Evolutionary conservation across 2,329 filamentous ascomycete genomes (phyloP).

Genomic region (Leptosphaerulina australis): DNA sequence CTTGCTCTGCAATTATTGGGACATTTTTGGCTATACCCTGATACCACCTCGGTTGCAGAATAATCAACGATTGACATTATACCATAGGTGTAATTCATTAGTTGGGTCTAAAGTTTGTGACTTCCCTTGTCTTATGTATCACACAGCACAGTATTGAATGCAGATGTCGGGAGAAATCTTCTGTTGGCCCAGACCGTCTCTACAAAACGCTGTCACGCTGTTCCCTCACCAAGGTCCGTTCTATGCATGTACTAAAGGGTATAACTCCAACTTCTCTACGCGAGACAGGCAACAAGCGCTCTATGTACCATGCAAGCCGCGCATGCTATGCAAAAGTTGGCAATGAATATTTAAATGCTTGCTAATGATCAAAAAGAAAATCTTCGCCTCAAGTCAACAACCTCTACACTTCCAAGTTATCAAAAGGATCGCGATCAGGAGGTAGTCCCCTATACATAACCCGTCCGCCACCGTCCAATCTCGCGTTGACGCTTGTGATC

Average conservation of each 20-base stretch:
- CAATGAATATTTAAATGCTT: background rate
- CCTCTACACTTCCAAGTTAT: conserved; percentile 46
- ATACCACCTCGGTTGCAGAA: too few species aligned
- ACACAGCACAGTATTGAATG: too few species aligned
- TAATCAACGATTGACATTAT: too few species aligned
- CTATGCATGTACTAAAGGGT: background rate
- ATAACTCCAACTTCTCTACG: background rate
- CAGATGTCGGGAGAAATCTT: too few species aligned
- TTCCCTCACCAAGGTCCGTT: background rate
- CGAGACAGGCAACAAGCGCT: conserved; percentile 6
- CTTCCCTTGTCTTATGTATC: too few species aligned
- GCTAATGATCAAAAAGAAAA: conserved; percentile 9
- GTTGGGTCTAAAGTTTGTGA: too few species aligned
- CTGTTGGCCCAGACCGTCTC: too few species aligned
- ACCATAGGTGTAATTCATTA: too few species aligned
- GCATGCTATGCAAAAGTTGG: conserved; percentile 12
- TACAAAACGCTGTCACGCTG: background rate
- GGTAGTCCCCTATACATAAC: conserved; percentile 86
- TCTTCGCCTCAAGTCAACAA: background rate
- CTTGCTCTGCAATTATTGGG: too few species aligned
- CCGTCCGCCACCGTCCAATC: conserved; percentile 79
- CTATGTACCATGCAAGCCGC: conserved; percentile 12
- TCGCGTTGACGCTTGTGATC: conserved; percentile 93
- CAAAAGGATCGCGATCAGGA: conserved; percentile 68
- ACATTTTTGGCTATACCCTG: too few species aligned